A percentile compares a stretch with the other conserved stretches of the same genome.
phyloP scores from a whole-genome alignment of 148 eudicot species.

The Polygonum aviculare region DNA sequence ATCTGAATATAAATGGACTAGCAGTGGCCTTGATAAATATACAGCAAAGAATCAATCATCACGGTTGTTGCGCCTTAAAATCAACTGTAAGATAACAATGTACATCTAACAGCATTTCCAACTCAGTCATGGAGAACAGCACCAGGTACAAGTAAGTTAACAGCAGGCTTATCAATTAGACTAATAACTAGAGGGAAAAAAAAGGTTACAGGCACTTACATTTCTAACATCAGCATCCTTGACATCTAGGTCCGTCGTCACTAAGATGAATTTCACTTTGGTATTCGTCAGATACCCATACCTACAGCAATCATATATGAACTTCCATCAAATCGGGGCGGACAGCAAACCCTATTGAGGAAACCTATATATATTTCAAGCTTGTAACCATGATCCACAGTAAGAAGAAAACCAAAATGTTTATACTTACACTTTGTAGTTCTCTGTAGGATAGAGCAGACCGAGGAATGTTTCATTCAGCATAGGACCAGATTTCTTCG shows the following conservation, averaged over 20 bases:
- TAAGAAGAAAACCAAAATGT: neutral
- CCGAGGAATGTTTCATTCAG: constrained; percentile 94
- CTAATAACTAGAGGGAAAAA: neutral
- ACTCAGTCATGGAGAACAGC: neutral
- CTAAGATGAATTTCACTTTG: constrained; percentile 90
- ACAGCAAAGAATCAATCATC: neutral
- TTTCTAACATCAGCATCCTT: constrained; percentile 93
- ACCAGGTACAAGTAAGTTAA: neutral
- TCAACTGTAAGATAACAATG: neutral
- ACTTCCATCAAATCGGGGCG: neutral
- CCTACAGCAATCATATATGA: constrained; percentile 25
- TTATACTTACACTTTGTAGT: constrained; percentile 86
- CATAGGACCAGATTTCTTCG: constrained; percentile 87
- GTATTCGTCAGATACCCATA: constrained; percentile 96
- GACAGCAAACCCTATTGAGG: neutral
- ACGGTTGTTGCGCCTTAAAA: neutral
- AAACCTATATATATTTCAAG: neutral
- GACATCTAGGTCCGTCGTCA: constrained; percentile 86
- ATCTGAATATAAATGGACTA: neutral
- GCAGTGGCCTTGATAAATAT: neutral
- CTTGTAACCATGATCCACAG: neutral
- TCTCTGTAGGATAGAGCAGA: constrained; percentile 84
- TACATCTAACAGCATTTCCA: neutral
- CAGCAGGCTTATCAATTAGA: neutral
- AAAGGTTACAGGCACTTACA: constrained; percentile 37